These are phyloP conservation scores for Gilbertella persicaria DNA, from an alignment of 371 early-diverging fungal genomes.

Conservation along the genomic window DNA sequence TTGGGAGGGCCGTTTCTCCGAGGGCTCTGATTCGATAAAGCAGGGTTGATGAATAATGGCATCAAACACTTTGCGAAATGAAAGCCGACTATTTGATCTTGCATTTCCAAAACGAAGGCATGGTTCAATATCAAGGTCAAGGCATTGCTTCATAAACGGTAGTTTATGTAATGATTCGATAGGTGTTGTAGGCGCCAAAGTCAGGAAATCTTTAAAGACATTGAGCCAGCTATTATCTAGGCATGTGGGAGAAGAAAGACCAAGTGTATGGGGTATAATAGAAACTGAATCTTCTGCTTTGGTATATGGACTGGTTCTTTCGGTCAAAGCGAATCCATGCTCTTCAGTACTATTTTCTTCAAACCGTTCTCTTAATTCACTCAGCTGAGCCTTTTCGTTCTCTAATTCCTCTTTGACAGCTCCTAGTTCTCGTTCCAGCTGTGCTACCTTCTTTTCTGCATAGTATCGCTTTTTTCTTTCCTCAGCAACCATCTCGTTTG, in stretches of 20 bases:
- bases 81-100: background rate
- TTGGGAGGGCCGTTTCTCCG: conserved; percentile 4
- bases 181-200: conserved; percentile 6
- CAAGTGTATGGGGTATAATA: no score
- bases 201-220: conserved; percentile 22
- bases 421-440: conserved; percentile 8
- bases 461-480: conserved; percentile 16
- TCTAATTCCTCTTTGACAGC: conserved; percentile 4
- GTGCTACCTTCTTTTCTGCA: conserved; percentile 7
- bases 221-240: conserved; percentile 6
- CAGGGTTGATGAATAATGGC: conserved; percentile 17
- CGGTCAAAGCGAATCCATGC: conserved; percentile 1
- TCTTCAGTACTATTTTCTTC: background rate
- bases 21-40: conserved; percentile 15
- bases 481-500: conserved; percentile 33
- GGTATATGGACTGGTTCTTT: no score
- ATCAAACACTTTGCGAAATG: conserved; percentile 10
- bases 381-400: conserved; percentile 21
- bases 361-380: conserved; percentile 15
- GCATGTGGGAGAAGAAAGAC: no score
- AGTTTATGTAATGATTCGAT: conserved; percentile 14
- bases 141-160: conserved; percentile 21
- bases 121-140: conserved; percentile 22
- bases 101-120: conserved; percentile 25
- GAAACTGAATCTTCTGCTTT: background rate